Evolutionary conservation across 2,329 filamentous ascomycete genomes (phyloP), one percentile per base, ranked within the genome.

Genomic region (Intubia oerlemansii): DNA sequence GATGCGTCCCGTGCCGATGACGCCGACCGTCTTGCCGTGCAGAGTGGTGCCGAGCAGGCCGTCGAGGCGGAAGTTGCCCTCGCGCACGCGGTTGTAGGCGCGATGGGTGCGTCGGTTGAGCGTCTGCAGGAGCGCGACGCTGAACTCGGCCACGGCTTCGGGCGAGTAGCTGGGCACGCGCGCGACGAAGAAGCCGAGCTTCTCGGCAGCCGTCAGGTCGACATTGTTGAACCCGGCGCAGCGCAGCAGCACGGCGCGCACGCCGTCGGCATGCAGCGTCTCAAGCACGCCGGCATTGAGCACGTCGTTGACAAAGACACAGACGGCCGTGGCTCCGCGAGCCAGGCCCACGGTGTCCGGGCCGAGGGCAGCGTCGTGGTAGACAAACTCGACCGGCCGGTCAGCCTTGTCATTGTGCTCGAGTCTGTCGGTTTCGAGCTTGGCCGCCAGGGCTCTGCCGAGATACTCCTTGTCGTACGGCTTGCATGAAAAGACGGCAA

Each of bases 161-260:
- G 71, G 71, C 7, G 67, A 70, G 49, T 77, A 77, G 4, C 66
- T 61, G 2, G 71, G 70, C 19, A 77, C 70, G 34, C 70, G 67
- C 38, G 67, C 66, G 25, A 75, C 67, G 40, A 64, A 62, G 37
- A 77, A 48, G 32, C 59, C 58, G 4, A 66, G 54, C 13, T 45
- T 42, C 38, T 57, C 51, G 31, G 71, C 71, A 2, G 54, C 50
- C 12, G 45, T 43, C 14, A 76, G 59, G 41, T 76, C 64, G 33
- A 76, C 62, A 39, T 73, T 66, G 51, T 77, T 74, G 54, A 57
- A 73, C 32, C 71, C 71, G 2, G 71, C 71, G 46, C 71, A 76
- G 29, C 71, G 66, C 31, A 76, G 54, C 15, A 74, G 59, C 36
- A 76, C 54, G 29, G 63, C 64, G 27, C 55, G 54, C 25, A 70